phyloP scores from a whole-genome alignment of 148 eudicot species.

The Cornus florida region DNA sequence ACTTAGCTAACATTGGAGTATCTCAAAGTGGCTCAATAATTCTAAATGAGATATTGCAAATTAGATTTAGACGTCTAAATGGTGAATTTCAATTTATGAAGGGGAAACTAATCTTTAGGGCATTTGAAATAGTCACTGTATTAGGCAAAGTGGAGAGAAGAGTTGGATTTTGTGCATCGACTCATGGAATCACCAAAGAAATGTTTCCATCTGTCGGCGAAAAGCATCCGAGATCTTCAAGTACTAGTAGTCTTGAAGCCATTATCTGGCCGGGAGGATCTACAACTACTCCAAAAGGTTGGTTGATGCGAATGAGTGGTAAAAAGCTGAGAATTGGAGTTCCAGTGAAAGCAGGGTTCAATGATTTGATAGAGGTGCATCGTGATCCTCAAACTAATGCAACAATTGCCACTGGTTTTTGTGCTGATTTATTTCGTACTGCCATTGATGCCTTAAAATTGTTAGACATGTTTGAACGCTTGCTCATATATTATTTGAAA shows the following conservation, averaged over 20 bases:
- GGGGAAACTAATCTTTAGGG: slow-evolving; percentile 5
- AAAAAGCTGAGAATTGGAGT: slow-evolving; percentile 22
- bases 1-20: background rate
- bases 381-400: slow-evolving; percentile 9
- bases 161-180: slow-evolving; percentile 25
- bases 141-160: slow-evolving; percentile 14
- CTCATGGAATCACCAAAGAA: background rate
- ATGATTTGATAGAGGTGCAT: slow-evolving; percentile 2
- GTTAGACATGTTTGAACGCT: background rate
- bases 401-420: slow-evolving; percentile 15
- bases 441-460: slow-evolving; percentile 13
- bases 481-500: too few species aligned
- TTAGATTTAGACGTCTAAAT: slow-evolving; percentile 7
- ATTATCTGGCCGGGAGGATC: slow-evolving; percentile 34
- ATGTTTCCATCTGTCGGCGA: background rate
- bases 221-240: background rate
- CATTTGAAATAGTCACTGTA: slow-evolving; percentile 24
- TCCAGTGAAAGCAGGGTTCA: background rate
- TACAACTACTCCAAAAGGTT: slow-evolving; percentile 20
- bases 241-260: background rate
- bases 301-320: slow-evolving; percentile 6
- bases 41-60: slow-evolving; percentile 2
- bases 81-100: slow-evolving; percentile 20
- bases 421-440: slow-evolving; percentile 25
- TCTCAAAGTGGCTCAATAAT: slow-evolving; percentile 11